A percentile compares a stretch with the other conserved stretches of the same genome.
Evolutionary conservation across 164 flowering plant genomes (phyloP).

Genomic region (Kalanchoe fedtschenkoi): DNA sequence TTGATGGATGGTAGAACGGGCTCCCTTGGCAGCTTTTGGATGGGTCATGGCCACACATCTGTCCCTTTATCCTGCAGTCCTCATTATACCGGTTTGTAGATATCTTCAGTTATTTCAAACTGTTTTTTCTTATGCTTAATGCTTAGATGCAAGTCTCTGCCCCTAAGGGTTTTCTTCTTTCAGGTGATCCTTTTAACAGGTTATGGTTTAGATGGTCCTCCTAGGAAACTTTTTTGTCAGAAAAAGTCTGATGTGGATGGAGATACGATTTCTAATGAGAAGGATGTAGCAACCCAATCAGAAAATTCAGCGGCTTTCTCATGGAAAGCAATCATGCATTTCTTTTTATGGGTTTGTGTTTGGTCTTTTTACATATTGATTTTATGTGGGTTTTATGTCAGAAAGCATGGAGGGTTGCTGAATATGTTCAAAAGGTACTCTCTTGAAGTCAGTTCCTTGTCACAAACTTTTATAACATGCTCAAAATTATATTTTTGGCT

Average conservation of each 20-base stretch:
- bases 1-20: constrained; percentile 35
- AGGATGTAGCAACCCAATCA: constrained; percentile 12
- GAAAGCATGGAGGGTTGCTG: constrained; percentile 52
- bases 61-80: constrained; percentile 72
- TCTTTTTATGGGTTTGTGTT: constrained; percentile 56
- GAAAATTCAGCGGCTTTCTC: constrained; percentile 24
- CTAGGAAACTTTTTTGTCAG: constrained; percentile 56
- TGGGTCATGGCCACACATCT: constrained; percentile 86
- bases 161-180: constrained; percentile 7
- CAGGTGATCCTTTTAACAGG: constrained; percentile 75
- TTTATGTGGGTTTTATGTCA: constrained; percentile 55
- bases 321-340: constrained; percentile 47
- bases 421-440: constrained; percentile 82
- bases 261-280: constrained; percentile 17
- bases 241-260: constrained; percentile 13
- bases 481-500: not conserved
- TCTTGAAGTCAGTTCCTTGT: not conserved
- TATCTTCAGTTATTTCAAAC: not conserved
- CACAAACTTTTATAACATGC: not conserved
- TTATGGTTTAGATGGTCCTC: constrained; percentile 78
- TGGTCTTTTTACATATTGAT: constrained; percentile 57
- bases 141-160: not conserved
- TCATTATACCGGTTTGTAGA: constrained; percentile 66
- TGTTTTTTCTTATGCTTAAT: not conserved
- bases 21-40: constrained; percentile 91